Evolutionary conservation across 768 basidiomycete genomes (phyloP).

Genomic region (Amanita exitialis): DNA sequence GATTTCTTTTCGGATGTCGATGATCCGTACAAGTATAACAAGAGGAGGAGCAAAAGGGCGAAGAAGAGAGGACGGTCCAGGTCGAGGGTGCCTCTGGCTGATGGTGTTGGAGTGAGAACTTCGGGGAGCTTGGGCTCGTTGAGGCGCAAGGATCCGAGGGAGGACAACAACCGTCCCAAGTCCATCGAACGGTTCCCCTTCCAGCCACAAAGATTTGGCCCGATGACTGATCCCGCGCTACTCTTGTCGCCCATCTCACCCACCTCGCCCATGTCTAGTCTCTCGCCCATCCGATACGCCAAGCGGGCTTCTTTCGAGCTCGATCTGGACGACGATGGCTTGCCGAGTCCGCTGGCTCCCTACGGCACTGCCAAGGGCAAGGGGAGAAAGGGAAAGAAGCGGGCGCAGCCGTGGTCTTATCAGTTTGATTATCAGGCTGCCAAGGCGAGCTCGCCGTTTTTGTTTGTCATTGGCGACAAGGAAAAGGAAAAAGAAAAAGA

Average conservation of each 20-base stretch:
- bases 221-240: background rate
- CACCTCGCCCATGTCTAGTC: background rate
- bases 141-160: background rate
- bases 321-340: background rate
- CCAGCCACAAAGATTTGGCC: background rate
- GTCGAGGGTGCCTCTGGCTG: background rate
- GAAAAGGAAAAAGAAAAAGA: slow-evolving; percentile 5
- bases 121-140: slow-evolving; percentile 2
- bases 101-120: background rate
- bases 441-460: slow-evolving; percentile 10
- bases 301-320: slow-evolving; percentile 1
- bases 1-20: slow-evolving; percentile 6
- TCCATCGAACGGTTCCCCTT: background rate
- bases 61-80: background rate
- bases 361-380: background rate
- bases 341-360: background rate
- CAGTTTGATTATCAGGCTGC: slow-evolving; percentile 14
- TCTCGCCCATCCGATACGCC: slow-evolving; percentile 4
- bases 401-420: slow-evolving; percentile 15
- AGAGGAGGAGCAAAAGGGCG: slow-evolving; percentile 5
- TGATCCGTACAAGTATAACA: slow-evolving; percentile 8
- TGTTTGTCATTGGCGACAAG: slow-evolving; percentile 2
- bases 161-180: background rate
- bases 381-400: slow-evolving; percentile 2
- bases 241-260: background rate